Conservation (phyloP, 345 rosid species). For the Aquilaria malaccensis region DNA sequence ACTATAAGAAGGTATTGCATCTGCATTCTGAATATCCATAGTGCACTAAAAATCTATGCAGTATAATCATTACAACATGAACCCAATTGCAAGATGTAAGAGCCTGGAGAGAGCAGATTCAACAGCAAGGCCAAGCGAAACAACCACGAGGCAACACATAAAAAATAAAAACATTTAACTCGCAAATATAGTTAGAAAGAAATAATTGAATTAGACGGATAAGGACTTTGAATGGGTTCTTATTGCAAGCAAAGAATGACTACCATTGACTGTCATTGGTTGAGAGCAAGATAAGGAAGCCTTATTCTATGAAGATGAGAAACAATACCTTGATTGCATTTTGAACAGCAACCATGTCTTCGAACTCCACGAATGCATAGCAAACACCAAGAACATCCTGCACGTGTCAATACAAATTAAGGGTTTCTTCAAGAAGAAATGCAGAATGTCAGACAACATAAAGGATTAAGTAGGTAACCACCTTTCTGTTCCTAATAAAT, state of each 20-base stretch:
- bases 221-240: too few relatives aligned
- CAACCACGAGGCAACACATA: too few relatives aligned
- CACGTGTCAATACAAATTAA: constrained; percentile 15
- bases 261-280: background rate
- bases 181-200: too few relatives aligned
- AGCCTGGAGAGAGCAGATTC: too few relatives aligned
- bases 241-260: background rate
- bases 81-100: too few relatives aligned
- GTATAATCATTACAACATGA: too few relatives aligned
- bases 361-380: constrained; percentile 97
- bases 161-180: too few relatives aligned
- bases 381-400: constrained; percentile 92
- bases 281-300: background rate
- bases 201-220: too few relatives aligned
- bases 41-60: too few relatives aligned
- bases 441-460: background rate
- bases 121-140: too few relatives aligned
- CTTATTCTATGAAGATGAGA: background rate
- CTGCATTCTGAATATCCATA: too few relatives aligned
- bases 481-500: constrained; percentile 86
- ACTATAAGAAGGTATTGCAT: too few relatives aligned
- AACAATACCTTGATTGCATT: constrained; percentile 78
- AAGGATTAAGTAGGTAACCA: constrained; percentile 14
- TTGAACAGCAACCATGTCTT: constrained; percentile 75
- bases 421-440: constrained; percentile 3